Evolutionary conservation across 169 alveolate species (phyloP).

Genomic region (Babesia ovata): DNA sequence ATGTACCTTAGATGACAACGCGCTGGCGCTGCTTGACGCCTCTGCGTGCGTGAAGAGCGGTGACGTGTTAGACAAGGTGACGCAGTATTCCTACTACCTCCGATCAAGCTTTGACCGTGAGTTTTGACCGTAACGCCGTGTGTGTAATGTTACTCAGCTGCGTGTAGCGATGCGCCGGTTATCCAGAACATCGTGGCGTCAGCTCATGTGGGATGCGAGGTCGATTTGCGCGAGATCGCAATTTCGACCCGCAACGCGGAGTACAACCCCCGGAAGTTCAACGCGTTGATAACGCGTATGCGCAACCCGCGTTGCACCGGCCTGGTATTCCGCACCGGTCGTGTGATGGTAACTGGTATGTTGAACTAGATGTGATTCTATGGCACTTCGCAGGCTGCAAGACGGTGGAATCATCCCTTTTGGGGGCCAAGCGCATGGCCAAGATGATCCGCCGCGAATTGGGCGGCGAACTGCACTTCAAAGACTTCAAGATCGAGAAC

Average conservation of each 20-base stretch:
- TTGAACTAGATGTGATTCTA: background rate
- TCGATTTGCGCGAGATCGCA: slow-evolving; percentile 92
- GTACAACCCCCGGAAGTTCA: slow-evolving; percentile 94
- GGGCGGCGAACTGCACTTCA: slow-evolving; percentile 83
- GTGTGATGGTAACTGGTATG: slow-evolving; percentile 95
- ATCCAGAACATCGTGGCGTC: slow-evolving; percentile 96
- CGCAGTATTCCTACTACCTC: slow-evolving; percentile 18
- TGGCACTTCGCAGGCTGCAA: slow-evolving; percentile 75
- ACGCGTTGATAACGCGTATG: slow-evolving; percentile 95
- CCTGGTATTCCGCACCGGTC: slow-evolving; percentile 92
- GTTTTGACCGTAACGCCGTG: background rate
- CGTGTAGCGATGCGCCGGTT: slow-evolving; percentile 72
- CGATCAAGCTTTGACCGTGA: slow-evolving; percentile 2
- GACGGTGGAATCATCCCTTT: slow-evolving; percentile 87
- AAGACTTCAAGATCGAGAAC: slow-evolving; percentile 94
- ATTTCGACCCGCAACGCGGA: slow-evolving; percentile 94
- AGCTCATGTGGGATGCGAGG: slow-evolving; percentile 85
- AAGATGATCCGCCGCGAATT: slow-evolving; percentile 90
- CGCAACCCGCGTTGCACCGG: slow-evolving; percentile 97
- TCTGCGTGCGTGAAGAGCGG: background rate
- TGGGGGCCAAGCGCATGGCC: slow-evolving; percentile 94
- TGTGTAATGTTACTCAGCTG: background rate
- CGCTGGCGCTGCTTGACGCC: slow-evolving; percentile 10
- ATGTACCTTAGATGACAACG: slow-evolving; percentile 1
- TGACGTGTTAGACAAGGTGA: background rate